Conservation (phyloP, 1,139 yeast genomes). For the Suhomyces wounanorum region DNA sequence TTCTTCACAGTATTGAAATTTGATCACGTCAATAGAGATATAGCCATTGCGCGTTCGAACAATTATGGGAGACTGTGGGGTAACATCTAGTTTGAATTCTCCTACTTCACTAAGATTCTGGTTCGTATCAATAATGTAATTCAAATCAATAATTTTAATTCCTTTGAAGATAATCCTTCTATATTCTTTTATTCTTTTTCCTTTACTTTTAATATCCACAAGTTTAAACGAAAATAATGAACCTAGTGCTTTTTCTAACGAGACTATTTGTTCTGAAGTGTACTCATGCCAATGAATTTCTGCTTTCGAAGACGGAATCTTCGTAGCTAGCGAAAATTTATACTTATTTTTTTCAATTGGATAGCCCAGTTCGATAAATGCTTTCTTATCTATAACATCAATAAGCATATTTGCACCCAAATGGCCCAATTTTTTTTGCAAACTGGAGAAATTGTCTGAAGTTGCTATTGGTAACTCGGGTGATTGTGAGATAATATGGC, state of each 20-base stretch:
- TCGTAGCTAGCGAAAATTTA: slow-evolving; percentile 58
- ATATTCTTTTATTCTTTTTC: slow-evolving; percentile 25
- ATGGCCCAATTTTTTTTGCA: slow-evolving; percentile 52
- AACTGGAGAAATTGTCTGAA: slow-evolving; percentile 43
- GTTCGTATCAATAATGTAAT: background rate
- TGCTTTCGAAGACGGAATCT: slow-evolving; percentile 44
- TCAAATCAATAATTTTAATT: slow-evolving; percentile 18
- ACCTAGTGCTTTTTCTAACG: slow-evolving; percentile 59
- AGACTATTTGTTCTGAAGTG: slow-evolving; percentile 41
- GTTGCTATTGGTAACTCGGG: slow-evolving; percentile 36
- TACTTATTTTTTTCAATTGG: slow-evolving; percentile 24
- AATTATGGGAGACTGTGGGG: slow-evolving; percentile 24
- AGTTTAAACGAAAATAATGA: slow-evolving; percentile 52
- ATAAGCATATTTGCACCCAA: slow-evolving; percentile 63
- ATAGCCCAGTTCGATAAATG: slow-evolving; percentile 24
- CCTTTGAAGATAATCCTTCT: slow-evolving; percentile 53
- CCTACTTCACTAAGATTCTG: slow-evolving; percentile 37
- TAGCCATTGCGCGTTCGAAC: slow-evolving; percentile 48
- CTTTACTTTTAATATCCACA: slow-evolving; percentile 32
- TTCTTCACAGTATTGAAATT: slow-evolving; percentile 54
- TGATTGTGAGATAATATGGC: slow-evolving; percentile 68
- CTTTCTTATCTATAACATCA: slow-evolving; percentile 39
- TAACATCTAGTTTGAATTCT: slow-evolving; percentile 33
- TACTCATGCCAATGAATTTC: slow-evolving; percentile 48
- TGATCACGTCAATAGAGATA: slow-evolving; percentile 38